Evolutionary conservation across 257 asterid genomes (phyloP).

Genomic region (Perilla frutescens): DNA sequence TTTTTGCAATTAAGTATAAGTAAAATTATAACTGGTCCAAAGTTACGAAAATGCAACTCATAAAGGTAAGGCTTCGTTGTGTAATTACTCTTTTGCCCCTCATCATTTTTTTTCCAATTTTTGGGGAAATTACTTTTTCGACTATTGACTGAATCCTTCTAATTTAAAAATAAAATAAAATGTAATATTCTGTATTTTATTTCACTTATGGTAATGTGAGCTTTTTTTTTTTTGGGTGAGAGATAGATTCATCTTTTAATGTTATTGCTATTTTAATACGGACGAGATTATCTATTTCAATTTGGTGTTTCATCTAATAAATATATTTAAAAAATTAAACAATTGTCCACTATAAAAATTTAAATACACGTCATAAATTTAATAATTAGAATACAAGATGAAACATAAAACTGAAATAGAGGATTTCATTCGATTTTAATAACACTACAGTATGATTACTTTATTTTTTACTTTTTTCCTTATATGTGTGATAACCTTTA

Average conservation of each 20-base stretch:
- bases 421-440: too few relatives aligned
- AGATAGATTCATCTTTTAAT: background rate
- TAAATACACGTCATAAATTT: too few relatives aligned
- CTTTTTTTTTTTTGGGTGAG: background rate
- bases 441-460: background rate
- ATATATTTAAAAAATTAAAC: too few relatives aligned
- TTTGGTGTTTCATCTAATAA: too few relatives aligned
- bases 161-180: background rate
- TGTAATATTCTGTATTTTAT: background rate
- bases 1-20: too few relatives aligned
- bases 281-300: too few relatives aligned
- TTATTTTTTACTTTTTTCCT: background rate
- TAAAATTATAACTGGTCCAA: too few relatives aligned
- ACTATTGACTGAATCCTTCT: background rate
- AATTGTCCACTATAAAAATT: too few relatives aligned
- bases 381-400: too few relatives aligned
- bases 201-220: background rate
- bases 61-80: background rate
- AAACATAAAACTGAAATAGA: too few relatives aligned
- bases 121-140: background rate
- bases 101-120: background rate
- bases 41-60: too few relatives aligned
- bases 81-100: constrained; percentile 20
- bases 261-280: background rate
- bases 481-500: background rate